phyloP scores from a whole-genome alignment of 257 asterid genomes.

The Solanum rostratum region DNA sequence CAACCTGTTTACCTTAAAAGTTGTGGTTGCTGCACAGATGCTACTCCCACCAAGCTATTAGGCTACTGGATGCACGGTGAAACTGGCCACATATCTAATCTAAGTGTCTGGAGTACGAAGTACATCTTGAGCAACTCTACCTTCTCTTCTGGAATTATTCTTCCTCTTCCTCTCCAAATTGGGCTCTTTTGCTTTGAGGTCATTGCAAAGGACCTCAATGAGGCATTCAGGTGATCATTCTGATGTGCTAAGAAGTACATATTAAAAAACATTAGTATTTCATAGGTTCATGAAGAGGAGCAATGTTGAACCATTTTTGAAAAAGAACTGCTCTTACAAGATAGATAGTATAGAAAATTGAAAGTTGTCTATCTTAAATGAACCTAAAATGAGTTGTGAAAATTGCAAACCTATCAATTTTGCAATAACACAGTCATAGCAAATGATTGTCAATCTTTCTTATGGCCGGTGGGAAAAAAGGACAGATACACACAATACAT shows the following conservation, averaged over 20 bases:
- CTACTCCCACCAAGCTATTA: not conserved
- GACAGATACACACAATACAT: not conserved
- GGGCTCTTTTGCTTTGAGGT: constrained; percentile 69
- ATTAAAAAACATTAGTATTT: constrained; percentile 1
- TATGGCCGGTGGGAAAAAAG: not conserved
- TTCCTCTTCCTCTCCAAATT: constrained; percentile 65
- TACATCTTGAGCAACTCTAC: constrained; percentile 25
- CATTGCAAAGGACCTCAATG: constrained; percentile 61
- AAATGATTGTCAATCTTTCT: not conserved
- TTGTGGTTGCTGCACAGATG: not conserved
- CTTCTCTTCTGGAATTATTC: constrained; percentile 43
- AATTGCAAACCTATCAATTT: not conserved
- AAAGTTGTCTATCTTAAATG: not conserved
- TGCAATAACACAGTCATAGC: not conserved
- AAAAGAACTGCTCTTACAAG: not conserved
- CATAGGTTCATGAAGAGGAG: not conserved
- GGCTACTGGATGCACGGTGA: not conserved
- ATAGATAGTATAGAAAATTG: not conserved
- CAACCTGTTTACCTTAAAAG: not conserved
- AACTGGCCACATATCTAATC: not conserved
- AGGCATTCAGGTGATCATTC: constrained; percentile 59
- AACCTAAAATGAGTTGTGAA: not conserved
- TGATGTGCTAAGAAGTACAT: constrained; percentile 57
- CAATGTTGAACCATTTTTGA: not conserved
- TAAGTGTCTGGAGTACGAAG: constrained; percentile 32